These are phyloP conservation scores for Aspergillus felis DNA, from an alignment of 2,329 filamentous ascomycete genomes.

Conservation along the genomic window DNA sequence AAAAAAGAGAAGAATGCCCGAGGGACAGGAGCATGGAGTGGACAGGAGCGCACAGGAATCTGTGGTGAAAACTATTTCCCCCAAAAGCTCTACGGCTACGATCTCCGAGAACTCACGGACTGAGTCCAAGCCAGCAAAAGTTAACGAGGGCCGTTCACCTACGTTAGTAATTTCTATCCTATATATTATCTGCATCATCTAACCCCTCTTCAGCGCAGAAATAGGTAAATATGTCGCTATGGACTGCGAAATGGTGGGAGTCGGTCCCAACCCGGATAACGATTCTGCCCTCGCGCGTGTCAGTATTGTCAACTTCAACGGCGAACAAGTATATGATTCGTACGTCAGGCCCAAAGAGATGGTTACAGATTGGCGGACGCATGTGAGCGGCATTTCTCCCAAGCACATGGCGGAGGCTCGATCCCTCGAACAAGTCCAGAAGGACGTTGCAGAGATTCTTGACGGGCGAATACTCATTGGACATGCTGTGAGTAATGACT, in stretches of 20 bases:
- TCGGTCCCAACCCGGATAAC: slow-evolving; percentile 59
- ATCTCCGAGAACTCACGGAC: slow-evolving; percentile 44
- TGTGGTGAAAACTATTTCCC: slow-evolving; percentile 58
- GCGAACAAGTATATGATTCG: slow-evolving; percentile 87
- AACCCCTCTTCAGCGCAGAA: slow-evolving; percentile 51
- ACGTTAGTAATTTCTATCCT: slow-evolving; percentile 30
- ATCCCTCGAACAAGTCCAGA: slow-evolving; percentile 72
- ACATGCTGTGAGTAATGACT: slow-evolving; percentile 76
- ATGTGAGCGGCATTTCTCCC: slow-evolving; percentile 75
- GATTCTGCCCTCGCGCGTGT: slow-evolving; percentile 78
- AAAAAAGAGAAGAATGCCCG: slow-evolving; percentile 33
- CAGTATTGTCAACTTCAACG: slow-evolving; percentile 90
- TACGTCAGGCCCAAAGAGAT: slow-evolving; percentile 74
- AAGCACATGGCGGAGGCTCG: slow-evolving; percentile 68
- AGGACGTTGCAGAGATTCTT: slow-evolving; percentile 65
- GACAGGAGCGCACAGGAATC: slow-evolving; percentile 58
- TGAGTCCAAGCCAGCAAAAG: slow-evolving; percentile 45
- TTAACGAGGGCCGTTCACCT: slow-evolving; percentile 60
- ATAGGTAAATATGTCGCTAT: slow-evolving; percentile 88
- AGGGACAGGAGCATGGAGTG: slow-evolving; percentile 12
- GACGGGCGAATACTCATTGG: slow-evolving; percentile 72
- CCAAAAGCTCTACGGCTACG: slow-evolving; percentile 53
- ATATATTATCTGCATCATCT: background rate
- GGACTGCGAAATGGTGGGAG: slow-evolving; percentile 98
- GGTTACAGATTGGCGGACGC: slow-evolving; percentile 87